These are phyloP conservation scores for Haberlea rhodopensis DNA, from an alignment of 257 asterid species.

Conservation along the genomic window DNA sequence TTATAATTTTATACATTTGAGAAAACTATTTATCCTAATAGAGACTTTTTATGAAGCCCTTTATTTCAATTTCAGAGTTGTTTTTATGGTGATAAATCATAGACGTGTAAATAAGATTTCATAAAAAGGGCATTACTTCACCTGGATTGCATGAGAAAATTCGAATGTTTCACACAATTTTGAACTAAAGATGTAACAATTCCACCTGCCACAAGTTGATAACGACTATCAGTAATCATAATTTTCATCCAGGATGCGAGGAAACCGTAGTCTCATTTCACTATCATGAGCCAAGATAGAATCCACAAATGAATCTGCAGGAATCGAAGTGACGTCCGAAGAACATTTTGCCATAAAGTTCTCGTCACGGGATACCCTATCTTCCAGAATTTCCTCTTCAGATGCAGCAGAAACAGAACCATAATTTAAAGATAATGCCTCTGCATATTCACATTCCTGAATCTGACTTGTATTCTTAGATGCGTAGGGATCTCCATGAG, in stretches of 20 bases:
- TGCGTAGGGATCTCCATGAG: slow-evolving; percentile 30
- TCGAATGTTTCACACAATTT: neutral
- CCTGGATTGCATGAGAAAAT: neutral
- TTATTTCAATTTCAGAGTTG: too few species aligned
- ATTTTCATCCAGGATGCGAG: slow-evolving; percentile 47
- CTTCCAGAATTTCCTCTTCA: slow-evolving; percentile 20
- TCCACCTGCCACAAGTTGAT: neutral
- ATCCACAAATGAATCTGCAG: slow-evolving; percentile 68
- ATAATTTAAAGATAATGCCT: slow-evolving; percentile 15
- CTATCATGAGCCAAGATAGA: slow-evolving; percentile 69
- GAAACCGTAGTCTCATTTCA: slow-evolving; percentile 67
- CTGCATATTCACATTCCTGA: slow-evolving; percentile 27
- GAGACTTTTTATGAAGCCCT: too few species aligned
- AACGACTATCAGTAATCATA: slow-evolving; percentile 41
- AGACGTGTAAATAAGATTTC: too few species aligned
- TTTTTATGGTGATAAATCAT: too few species aligned
- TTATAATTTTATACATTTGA: too few species aligned
- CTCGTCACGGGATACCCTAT: neutral
- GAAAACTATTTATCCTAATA: too few species aligned
- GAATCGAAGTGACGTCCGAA: slow-evolving; percentile 21
- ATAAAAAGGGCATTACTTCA: neutral
- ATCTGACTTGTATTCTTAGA: slow-evolving; percentile 22
- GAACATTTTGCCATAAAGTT: slow-evolving; percentile 7
- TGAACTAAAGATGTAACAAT: neutral
- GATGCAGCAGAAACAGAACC: slow-evolving; percentile 21